A percentile compares a stretch with the other conserved stretches of the same genome.
Evolutionary conservation across 2,329 filamentous ascomycete species (phyloP).

Genomic region (Trichophyton rubrum): DNA sequence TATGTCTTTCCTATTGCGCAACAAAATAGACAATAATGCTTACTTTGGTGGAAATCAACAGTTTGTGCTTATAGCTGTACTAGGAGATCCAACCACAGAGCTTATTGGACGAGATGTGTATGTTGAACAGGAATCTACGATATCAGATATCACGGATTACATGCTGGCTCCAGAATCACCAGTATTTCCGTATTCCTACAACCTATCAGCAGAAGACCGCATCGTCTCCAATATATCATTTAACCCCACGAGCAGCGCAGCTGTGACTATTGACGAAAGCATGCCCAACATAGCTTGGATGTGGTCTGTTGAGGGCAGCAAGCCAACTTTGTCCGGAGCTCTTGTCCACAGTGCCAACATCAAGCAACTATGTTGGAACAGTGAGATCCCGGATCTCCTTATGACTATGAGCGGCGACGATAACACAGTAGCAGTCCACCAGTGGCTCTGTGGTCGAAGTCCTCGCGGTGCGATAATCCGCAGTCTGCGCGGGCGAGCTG

Average conservation of each 20-base stretch:
- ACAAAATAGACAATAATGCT: not conserved
- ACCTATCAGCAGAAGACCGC: conserved; percentile 21
- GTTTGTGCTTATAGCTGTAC: conserved; percentile 22
- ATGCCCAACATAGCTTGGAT: conserved; percentile 36
- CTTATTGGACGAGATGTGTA: conserved; percentile 22
- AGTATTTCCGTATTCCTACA: conserved; percentile 21
- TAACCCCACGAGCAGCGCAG: conserved; percentile 24
- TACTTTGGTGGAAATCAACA: conserved; percentile 1
- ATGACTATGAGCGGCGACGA: conserved; percentile 28
- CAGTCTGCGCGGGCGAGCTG: conserved; percentile 7
- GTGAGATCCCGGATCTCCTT: conserved; percentile 25
- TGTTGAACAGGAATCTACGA: conserved; percentile 26
- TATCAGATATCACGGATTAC: conserved; percentile 22
- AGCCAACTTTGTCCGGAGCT: conserved; percentile 22
- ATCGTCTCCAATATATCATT: conserved; percentile 32
- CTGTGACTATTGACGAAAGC: conserved; percentile 30
- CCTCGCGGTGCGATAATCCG: conserved; percentile 9
- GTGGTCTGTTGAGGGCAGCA: conserved; percentile 25
- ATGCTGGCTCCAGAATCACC: conserved; percentile 28
- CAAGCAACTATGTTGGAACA: conserved; percentile 31
- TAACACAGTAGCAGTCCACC: conserved; percentile 22
- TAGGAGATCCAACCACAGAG: conserved; percentile 23
- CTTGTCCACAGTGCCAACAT: conserved; percentile 33
- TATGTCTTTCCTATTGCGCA: conserved; percentile 14
- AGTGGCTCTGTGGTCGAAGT: conserved; percentile 12